A percentile compares a stretch with the other conserved stretches of the same genome.
Conservation (phyloP, 2,329 filamentous ascomycete genomes). For the Ophiobolus disseminans region DNA sequence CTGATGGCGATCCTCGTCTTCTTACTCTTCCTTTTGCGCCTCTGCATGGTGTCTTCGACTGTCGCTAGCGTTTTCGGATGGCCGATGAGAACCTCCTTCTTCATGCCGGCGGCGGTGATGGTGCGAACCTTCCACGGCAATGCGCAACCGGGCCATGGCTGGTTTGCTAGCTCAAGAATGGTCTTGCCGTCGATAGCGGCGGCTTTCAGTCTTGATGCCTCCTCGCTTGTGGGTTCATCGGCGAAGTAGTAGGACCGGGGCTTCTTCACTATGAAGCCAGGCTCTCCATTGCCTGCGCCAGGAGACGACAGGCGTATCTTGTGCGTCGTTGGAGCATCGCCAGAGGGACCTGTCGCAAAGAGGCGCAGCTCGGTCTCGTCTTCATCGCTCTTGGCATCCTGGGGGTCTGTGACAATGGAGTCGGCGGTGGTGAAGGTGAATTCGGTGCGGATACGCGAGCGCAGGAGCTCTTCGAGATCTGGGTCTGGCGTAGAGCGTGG, state of each 20-base stretch:
- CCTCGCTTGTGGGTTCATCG: conserved; percentile 32
- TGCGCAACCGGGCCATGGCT: conserved; percentile 44
- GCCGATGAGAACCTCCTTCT: conserved; percentile 39
- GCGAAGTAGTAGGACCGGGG: conserved; percentile 47
- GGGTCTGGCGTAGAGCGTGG: conserved; percentile 46
- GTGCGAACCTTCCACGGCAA: conserved; percentile 46
- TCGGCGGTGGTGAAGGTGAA: conserved; percentile 32
- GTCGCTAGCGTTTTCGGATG: conserved; percentile 30
- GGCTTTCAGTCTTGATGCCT: conserved; percentile 27
- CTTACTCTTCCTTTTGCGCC: conserved; percentile 43
- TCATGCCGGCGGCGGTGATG: conserved; percentile 39
- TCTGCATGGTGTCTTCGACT: conserved; percentile 31
- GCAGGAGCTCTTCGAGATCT: conserved; percentile 39
- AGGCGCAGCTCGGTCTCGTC: conserved; percentile 46
- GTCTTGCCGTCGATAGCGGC: conserved; percentile 39
- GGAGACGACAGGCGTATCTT: conserved; percentile 46
- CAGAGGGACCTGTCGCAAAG: conserved; percentile 39
- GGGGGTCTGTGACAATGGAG: neutral
- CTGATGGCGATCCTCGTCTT: conserved; percentile 44
- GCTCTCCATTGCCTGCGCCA: conserved; percentile 28
- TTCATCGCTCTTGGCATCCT: conserved; percentile 21
- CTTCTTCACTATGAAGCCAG: conserved; percentile 38
- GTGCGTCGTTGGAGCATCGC: conserved; percentile 26
- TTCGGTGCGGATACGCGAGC: conserved; percentile 29
- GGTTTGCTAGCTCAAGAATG: conserved; percentile 36